Evolutionary conservation across 108 stramenopile genomes (phyloP), one percentile per base, ranked within the genome.

Genomic region (Nannochloropsis salina): DNA sequence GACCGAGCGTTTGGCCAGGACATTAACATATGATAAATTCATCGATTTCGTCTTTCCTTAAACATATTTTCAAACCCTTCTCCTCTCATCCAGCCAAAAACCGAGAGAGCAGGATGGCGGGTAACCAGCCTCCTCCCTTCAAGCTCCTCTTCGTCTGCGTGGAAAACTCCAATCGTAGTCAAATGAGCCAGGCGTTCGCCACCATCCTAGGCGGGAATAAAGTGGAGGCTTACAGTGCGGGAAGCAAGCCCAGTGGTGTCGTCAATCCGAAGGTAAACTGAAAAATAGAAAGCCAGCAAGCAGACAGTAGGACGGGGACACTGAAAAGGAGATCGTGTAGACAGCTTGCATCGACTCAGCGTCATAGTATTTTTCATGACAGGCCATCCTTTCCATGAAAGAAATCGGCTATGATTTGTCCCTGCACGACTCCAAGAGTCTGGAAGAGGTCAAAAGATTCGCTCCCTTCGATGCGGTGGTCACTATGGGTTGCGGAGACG

Each of bases 71-170:
- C 31, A 31, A 31, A 31, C 31, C 31, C 31, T 31, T 31, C 1
- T 31, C 31, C 31, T 31, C 31, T 31, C 31, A 31, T 31, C 31
- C 31, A 31, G 31, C 31, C 31, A 31, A 31, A 31, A 31, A 31
- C 31, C 31, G 31, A 15, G n/a, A 15, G 61, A 74, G 61, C 61
- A 74, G n/a, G 20, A 74, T 74, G 61, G 61, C 61, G 61, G 61
- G n/a, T 8, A 74, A n/a, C 61, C 61, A 74, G 61, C 61, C 61
- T n/a, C 61, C 20, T 74, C 61, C 61, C 61, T 74, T 74, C 8
- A 74, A 74, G 61, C 61, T 74, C 61, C 61, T 74, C n/a, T 74
- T 74, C n/a, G 61, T 74, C 20, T 74, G 61, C 61, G 61, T 74
- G 61, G 61, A 74, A 6, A 74, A 74, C n/a, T 74, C 61, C 6